Conservation (phyloP, 179 eudicot genomes). For the Silene vulgaris region DNA sequence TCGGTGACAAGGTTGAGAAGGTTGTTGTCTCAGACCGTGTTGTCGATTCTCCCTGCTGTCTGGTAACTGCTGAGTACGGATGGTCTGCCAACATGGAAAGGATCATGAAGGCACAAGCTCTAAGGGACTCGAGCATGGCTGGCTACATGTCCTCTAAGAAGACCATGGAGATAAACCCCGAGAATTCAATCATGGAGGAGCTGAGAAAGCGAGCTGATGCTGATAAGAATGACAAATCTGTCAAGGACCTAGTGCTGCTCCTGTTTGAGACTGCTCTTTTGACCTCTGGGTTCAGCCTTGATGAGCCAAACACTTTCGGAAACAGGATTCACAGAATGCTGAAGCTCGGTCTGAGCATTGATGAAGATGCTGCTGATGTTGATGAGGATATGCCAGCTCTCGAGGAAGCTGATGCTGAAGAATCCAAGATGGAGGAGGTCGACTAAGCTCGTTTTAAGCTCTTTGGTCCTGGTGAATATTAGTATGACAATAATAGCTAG, state of each 20-base stretch:
- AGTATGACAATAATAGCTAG: background rate
- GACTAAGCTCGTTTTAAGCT: conserved; percentile 13
- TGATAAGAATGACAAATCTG: background rate
- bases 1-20: conserved; percentile 13
- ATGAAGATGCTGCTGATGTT: conserved; percentile 37
- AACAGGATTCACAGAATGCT: conserved; percentile 47
- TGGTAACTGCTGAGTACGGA: conserved; percentile 33
- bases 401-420: conserved; percentile 43
- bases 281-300: conserved; percentile 43
- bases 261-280: background rate
- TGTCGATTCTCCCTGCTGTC: conserved; percentile 31
- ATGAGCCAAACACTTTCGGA: conserved; percentile 47
- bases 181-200: conserved; percentile 35
- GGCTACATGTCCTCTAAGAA: conserved; percentile 8
- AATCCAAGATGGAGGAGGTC: conserved; percentile 52
- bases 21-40: conserved; percentile 34
- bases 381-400: conserved; percentile 44
- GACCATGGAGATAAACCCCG: conserved; percentile 17
- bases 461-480: background rate
- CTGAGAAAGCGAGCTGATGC: conserved; percentile 31
- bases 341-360: conserved; percentile 48
- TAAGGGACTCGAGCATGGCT: conserved; percentile 8
- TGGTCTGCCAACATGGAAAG: conserved; percentile 36
- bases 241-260: background rate
- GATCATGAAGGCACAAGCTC: conserved; percentile 7